Percentiles rank a stretch among this genome's conserved stretches.
These are phyloP conservation scores for Xylariaceae sp. DNA, from an alignment of 2,329 filamentous ascomycete genomes.

Conservation along the genomic window DNA sequence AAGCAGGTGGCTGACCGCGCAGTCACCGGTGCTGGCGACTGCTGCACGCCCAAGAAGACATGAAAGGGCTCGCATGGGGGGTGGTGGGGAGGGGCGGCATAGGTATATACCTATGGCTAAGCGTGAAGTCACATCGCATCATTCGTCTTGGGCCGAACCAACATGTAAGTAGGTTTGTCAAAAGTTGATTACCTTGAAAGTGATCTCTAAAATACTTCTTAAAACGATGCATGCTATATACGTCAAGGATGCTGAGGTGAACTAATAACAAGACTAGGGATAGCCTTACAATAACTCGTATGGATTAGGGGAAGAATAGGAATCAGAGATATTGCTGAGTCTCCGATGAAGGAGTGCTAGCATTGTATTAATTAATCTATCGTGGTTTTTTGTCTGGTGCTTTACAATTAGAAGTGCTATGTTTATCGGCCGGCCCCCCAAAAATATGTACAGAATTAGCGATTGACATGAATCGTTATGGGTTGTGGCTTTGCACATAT, in stretches of 20 bases:
- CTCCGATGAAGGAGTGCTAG: constrained; percentile 21
- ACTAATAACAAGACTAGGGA: not conserved
- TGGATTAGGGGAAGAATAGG: not conserved
- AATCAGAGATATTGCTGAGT: constrained; percentile 3
- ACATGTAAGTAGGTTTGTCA: not conserved
- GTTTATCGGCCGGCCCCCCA: constrained; percentile 21
- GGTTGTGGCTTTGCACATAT: constrained; percentile 4
- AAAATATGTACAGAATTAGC: constrained; percentile 30
- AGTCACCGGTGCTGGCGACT: constrained; percentile 52
- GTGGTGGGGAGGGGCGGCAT: constrained; percentile 2
- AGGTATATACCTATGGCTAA: not conserved
- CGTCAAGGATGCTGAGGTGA: not conserved
- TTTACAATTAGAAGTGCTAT: constrained; percentile 24
- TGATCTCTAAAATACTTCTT: not conserved
- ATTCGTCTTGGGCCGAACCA: not conserved
- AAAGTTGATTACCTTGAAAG: not conserved
- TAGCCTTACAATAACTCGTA: not conserved
- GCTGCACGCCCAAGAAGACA: constrained; percentile 50
- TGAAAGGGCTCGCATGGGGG: constrained; percentile 9
- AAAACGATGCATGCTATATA: no score
- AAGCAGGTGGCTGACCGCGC: constrained; percentile 52
- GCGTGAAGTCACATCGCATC: not conserved
- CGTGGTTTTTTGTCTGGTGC: constrained; percentile 18
- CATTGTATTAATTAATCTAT: constrained; percentile 30
- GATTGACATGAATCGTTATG: constrained; percentile 22